Base-by-base conservation (phyloP, 176 grass and related monocot genomes). In the Areca catechu region DNA sequence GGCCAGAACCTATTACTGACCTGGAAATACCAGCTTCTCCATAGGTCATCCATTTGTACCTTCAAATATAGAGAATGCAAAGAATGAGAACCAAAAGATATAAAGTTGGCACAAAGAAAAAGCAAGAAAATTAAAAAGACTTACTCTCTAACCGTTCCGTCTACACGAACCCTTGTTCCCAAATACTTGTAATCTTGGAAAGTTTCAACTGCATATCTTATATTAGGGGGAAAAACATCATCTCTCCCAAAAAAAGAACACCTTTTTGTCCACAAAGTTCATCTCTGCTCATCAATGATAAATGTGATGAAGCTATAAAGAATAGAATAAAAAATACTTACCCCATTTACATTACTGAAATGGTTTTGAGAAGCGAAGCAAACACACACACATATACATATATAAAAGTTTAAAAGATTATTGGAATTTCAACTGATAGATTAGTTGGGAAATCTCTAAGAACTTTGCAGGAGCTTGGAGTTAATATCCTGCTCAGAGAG, bases 31-130 rank as follows among this genome's bases (percentile, higher is more conserved):
- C 76, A 71, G 72, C 74, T 89, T 96, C 92, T 77, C 92, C 83
- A 75, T 90, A 96, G 0, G 92, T 96, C 80, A 96, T 88, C 92
- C 92, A 96, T 79, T 88, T 88, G 77, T 96, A 96, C 15, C 92
- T 96, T 61, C 56, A 61, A 49, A 16, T 18, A 43, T 56, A 23
- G 19, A 67, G 12, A 34, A 61, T 58, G 25, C 9, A 53, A 50
- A 69, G 60, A 5, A 62, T 74, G 56, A 49, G 28, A 64, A 12
- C 16, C 29, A 61, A 66, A 56, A 15, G 56, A 7, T 50, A 57
- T 28, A 76, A 54, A 76, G 68, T 4, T 23, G 51, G 53, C 17
- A 51, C 47, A 30, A n/a, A 61, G 59, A 69, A 65, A 20, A 15
- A 37, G 78, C 20, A 61, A 43, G 49, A 20, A 16, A 52, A 25